Evolutionary conservation across 306 rosid genomes (phyloP).

Genomic region (Glycyrrhiza uralensis): DNA sequence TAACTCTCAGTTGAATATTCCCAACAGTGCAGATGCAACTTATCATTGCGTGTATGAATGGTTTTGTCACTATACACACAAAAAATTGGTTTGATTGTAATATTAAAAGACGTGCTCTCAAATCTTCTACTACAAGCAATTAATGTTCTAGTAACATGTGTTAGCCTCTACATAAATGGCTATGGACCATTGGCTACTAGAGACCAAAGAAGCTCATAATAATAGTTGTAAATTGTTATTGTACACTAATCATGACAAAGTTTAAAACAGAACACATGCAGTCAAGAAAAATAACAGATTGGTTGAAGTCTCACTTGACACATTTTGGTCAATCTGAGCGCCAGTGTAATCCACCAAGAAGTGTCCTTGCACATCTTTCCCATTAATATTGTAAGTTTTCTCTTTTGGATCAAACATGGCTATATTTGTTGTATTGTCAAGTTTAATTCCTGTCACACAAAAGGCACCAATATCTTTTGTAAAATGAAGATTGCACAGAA

Average conservation of each 20-base stretch:
- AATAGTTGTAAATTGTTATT: not conserved
- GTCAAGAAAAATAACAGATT: constrained; percentile 3
- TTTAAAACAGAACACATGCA: not conserved
- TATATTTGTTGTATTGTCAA: constrained; percentile 63
- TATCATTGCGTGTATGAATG: too few relatives aligned
- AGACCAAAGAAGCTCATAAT: not conserved
- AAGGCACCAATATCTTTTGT: constrained; percentile 64
- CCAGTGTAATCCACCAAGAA: constrained; percentile 54
- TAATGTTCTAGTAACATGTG: too few relatives aligned
- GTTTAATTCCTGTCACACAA: constrained; percentile 54
- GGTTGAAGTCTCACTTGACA: constrained; percentile 42
- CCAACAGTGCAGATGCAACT: too few relatives aligned
- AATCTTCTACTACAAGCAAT: too few relatives aligned
- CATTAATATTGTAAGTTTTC: constrained; percentile 47
- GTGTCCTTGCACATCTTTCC: constrained; percentile 53
- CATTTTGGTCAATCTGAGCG: constrained; percentile 32
- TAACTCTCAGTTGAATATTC: too few relatives aligned
- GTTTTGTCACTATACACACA: too few relatives aligned
- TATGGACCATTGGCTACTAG: not conserved
- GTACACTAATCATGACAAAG: not conserved
- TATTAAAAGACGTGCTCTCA: too few relatives aligned
- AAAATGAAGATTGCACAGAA: constrained; percentile 68
- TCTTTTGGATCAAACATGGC: constrained; percentile 37
- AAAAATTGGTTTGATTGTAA: too few relatives aligned
- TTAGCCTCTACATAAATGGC: too few relatives aligned